phyloP scores from a whole-genome alignment of 2,329 filamentous ascomycete genomes.

The Clonostachys byssicola region DNA sequence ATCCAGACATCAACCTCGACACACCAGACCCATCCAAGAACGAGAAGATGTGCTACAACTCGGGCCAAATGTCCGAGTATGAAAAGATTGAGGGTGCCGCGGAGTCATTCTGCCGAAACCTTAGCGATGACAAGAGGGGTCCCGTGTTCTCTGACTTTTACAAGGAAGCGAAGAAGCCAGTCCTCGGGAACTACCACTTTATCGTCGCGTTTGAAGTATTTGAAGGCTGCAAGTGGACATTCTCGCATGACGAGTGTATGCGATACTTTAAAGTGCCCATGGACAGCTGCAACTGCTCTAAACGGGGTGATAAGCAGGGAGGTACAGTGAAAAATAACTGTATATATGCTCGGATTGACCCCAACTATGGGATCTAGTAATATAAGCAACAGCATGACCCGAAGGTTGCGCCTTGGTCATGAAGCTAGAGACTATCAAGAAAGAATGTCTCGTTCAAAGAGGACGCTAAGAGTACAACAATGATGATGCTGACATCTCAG shows the following conservation, averaged over 20 bases:
- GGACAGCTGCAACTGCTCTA: constrained; percentile 15
- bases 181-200: constrained; percentile 6
- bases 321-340: constrained; percentile 10
- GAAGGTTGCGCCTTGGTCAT: no score
- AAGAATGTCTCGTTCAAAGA: no score
- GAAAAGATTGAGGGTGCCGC: constrained; percentile 3
- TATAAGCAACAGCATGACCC: no score
- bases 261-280: constrained; percentile 14
- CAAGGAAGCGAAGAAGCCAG: constrained; percentile 4
- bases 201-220: constrained; percentile 3
- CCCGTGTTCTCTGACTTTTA: constrained; percentile 5
- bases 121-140: neutral
- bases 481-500: no score
- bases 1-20: neutral
- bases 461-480: no score
- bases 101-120: constrained; percentile 7
- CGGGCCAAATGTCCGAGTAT: constrained; percentile 4
- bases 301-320: constrained; percentile 12
- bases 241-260: constrained; percentile 10
- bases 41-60: constrained; percentile 5
- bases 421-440: no score
- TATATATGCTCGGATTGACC: neutral
- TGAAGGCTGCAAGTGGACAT: constrained; percentile 10
- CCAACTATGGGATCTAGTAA: neutral
- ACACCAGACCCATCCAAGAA: constrained; percentile 4